A percentile compares a stretch with the other conserved stretches of the same genome.
phyloP scores from a whole-genome alignment of 1,284 basidiomycete species.

The Trametes polyzona region DNA sequence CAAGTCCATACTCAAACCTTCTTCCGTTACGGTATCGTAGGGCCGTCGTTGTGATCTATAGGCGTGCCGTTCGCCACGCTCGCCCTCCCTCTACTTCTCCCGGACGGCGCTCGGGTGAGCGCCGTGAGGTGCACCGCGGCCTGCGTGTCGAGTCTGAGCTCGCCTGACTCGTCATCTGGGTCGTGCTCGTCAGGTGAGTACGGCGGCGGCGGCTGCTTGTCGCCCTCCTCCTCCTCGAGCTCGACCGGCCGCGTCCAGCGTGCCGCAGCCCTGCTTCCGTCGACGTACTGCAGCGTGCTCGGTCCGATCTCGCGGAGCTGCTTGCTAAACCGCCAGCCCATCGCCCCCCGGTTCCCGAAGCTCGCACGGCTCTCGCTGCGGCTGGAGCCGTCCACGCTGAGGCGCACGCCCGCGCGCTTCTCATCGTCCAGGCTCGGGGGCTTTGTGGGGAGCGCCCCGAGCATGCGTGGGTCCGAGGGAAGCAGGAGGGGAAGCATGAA shows the following conservation, averaged over 20 bases:
- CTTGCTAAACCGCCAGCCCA: slow-evolving; percentile 61
- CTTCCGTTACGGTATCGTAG: slow-evolving; percentile 8
- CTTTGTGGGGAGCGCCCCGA: slow-evolving; percentile 71
- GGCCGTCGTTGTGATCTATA: slow-evolving; percentile 19
- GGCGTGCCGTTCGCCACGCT: slow-evolving; percentile 43
- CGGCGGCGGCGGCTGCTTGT: slow-evolving; percentile 30
- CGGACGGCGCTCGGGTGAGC: slow-evolving; percentile 68
- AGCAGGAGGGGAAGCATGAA: slow-evolving; percentile 91
- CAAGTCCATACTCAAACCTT: slow-evolving; percentile 4
- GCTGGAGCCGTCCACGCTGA: slow-evolving; percentile 40
- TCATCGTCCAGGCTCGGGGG: slow-evolving; percentile 42
- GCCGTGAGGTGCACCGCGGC: slow-evolving; percentile 54
- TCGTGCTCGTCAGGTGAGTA: slow-evolving; percentile 37
- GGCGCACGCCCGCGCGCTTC: slow-evolving; percentile 34
- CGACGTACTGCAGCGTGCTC: slow-evolving; percentile 67
- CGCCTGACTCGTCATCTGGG: slow-evolving; percentile 30
- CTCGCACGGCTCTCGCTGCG: slow-evolving; percentile 43
- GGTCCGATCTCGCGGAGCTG: slow-evolving; percentile 64
- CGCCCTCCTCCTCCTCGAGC: slow-evolving; percentile 43
- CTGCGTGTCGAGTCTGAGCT: slow-evolving; percentile 35
- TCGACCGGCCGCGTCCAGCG: slow-evolving; percentile 43
- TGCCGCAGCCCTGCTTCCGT: slow-evolving; percentile 57
- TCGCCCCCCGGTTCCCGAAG: slow-evolving; percentile 42
- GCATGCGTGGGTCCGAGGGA: slow-evolving; percentile 76
- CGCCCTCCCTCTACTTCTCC: slow-evolving; percentile 55